Base-by-base conservation (phyloP, 345 rosid species). In the Syzygium aromaticum region DNA sequence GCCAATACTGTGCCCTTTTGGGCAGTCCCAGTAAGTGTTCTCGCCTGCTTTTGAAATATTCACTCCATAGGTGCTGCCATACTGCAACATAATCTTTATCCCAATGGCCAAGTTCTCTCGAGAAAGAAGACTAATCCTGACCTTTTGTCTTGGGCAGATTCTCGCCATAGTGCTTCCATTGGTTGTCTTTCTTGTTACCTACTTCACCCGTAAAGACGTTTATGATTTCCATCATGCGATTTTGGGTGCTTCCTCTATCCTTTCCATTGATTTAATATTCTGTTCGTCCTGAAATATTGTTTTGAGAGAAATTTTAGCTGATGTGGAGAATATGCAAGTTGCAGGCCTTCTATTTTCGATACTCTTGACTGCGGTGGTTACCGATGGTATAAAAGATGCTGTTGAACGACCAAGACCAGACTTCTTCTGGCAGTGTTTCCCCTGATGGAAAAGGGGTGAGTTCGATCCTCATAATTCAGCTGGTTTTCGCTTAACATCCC, bases 371-470 rank as follows among this genome's bases (percentile, higher is more conserved):
- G 97, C 92, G 63, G 96, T 94, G 85, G 90, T 91, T 61, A 95
- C 96, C 27, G 97, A 94, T 89, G 92, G 94, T 30, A 94, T 94
- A 52, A 94, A 93, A 91, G 91, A 92, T 46, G 94, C 92, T 10
- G 97, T 95, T 6, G 97, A 94, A 82, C 91, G 94, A 87, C 94
- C 95, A 38, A 89, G 95, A 46, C 96, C 97, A 6, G 92, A 95
- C 91, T 95, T 95, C 91, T 95, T 94, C 84, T 91, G 90, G 89
- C 89, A 95, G 59, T 95, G 96, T 84, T 95, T 95, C 94, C 77
- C 96, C 95, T 8, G 88, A 92, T 84, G 95, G 95, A 59, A 92
- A 92, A 53, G 77, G 92, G 89, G 95, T 93, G 85, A 28, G 90
- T 38, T 73, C 80, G 14, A 38, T 73, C 80, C 80, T 73, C 80